Percentiles rank a stretch among this genome's conserved stretches.
These are phyloP conservation scores for Plantago coronopus DNA, from an alignment of 305 asterid species.

Conservation along the genomic window DNA sequence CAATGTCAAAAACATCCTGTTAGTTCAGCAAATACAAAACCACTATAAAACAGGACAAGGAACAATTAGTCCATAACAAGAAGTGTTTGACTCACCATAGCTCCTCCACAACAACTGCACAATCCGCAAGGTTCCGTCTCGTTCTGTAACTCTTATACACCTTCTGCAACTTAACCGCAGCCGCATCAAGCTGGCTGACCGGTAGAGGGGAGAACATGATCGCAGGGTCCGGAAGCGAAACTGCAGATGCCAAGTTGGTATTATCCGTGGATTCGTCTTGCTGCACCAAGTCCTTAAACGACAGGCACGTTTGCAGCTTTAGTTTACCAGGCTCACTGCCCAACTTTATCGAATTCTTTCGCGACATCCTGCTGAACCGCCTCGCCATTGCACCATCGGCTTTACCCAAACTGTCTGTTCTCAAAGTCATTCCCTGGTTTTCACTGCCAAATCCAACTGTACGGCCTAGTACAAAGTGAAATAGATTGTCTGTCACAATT, in stretches of 20 bases:
- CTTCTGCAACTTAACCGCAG: slow-evolving; percentile 85
- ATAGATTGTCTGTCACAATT: slow-evolving; percentile 26
- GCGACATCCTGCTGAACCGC: slow-evolving; percentile 35
- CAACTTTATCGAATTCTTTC: slow-evolving; percentile 33
- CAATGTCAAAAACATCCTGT: slow-evolving; percentile 9
- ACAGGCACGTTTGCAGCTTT: slow-evolving; percentile 39
- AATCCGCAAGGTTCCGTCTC: slow-evolving; percentile 84
- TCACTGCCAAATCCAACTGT: slow-evolving; percentile 12
- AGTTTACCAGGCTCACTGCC: slow-evolving; percentile 55
- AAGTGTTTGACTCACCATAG: slow-evolving; percentile 72
- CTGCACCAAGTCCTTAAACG: slow-evolving; percentile 52
- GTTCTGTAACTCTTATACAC: slow-evolving; percentile 91
- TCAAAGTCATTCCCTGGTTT: slow-evolving; percentile 29
- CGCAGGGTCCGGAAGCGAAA: slow-evolving; percentile 50
- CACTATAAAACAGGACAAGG: background rate
- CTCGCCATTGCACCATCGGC: slow-evolving; percentile 30
- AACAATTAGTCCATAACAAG: background rate
- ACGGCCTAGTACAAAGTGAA: slow-evolving; percentile 12
- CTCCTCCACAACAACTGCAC: slow-evolving; percentile 96
- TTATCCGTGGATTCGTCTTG: slow-evolving; percentile 27
- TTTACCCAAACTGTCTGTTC: slow-evolving; percentile 32
- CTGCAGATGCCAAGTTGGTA: slow-evolving; percentile 9
- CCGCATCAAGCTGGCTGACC: slow-evolving; percentile 77
- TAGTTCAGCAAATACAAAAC: slow-evolving; percentile 2
- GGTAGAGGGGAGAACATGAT: slow-evolving; percentile 62